Conservation (phyloP, 139 green algal genomes). For the Chlorella sp. region DNA sequence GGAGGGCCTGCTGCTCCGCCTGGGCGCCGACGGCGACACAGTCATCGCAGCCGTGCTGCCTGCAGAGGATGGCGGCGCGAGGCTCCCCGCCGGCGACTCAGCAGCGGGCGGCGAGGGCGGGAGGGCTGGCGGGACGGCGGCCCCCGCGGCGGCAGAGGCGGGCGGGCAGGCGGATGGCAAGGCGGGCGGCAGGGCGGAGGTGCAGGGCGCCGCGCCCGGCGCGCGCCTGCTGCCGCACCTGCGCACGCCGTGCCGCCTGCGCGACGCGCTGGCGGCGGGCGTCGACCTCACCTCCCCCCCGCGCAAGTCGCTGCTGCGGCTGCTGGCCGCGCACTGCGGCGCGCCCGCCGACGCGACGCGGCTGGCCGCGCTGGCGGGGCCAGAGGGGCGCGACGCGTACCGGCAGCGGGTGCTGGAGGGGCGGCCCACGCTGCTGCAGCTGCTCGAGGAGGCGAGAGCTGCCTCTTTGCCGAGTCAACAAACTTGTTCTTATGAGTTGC, state of each 20-base stretch:
- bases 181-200: conserved; percentile 30
- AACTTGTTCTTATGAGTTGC: no score
- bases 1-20: conserved; percentile 47
- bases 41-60: conserved; percentile 63
- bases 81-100: no score
- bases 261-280: conserved; percentile 60
- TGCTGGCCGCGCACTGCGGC: conserved; percentile 86
- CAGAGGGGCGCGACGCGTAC: conserved; percentile 57
- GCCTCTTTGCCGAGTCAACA: no score
- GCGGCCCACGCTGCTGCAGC: conserved; percentile 73
- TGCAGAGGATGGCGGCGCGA: conserved; percentile 13
- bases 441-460: no score
- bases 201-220: background rate
- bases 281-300: conserved; percentile 75
- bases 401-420: conserved; percentile 55
- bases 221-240: conserved; percentile 67
- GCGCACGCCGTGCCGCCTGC: conserved; percentile 74
- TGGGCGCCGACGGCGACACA: conserved; percentile 49
- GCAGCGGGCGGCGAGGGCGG: background rate
- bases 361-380: conserved; percentile 67
- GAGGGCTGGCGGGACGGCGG: background rate
- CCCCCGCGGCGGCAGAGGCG: conserved; percentile 27
- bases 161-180: background rate
- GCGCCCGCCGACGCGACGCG: conserved; percentile 59
- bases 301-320: conserved; percentile 82